Conservation (phyloP, 2,329 filamentous ascomycete species). For the Sporothrix curviconia region DNA sequence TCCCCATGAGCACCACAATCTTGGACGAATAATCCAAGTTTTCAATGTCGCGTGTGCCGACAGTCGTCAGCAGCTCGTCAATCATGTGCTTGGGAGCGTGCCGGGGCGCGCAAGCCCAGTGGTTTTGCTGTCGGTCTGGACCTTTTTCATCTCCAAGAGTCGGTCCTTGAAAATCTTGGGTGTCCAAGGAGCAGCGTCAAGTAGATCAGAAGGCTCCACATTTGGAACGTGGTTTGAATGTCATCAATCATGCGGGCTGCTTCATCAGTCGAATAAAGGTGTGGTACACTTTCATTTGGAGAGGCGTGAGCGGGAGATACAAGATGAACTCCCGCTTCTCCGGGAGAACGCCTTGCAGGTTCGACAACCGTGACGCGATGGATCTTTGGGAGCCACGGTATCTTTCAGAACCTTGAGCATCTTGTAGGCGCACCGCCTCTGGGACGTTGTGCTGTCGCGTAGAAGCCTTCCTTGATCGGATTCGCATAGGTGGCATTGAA, state of each 20-base stretch:
- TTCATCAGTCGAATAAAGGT: conserved; percentile 31
- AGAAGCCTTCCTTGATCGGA: conserved; percentile 68
- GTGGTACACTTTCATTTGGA: conserved; percentile 60
- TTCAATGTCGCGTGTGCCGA: conserved; percentile 34
- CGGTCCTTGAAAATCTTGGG: conserved; percentile 38
- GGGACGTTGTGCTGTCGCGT: conserved; percentile 50
- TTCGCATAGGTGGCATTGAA: conserved; percentile 65
- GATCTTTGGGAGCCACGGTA: conserved; percentile 70
- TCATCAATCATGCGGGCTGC: neutral
- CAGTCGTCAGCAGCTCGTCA: conserved; percentile 29
- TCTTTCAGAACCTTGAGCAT: conserved; percentile 64
- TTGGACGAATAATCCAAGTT: conserved; percentile 59
- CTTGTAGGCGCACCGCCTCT: conserved; percentile 56
- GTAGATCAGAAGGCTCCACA: conserved; percentile 35
- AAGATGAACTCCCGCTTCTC: conserved; percentile 78
- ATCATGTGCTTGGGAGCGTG: conserved; percentile 27
- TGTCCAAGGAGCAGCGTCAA: conserved; percentile 48
- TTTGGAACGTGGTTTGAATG: conserved; percentile 17
- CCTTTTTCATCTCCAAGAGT: conserved; percentile 21
- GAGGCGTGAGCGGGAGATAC: conserved; percentile 58
- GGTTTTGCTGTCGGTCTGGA: neutral
- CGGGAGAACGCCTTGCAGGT: conserved; percentile 60
- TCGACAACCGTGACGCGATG: conserved; percentile 63
- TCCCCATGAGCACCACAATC: conserved; percentile 57
- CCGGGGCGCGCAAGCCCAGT: neutral